phyloP scores from a whole-genome alignment of 1,139 yeast genomes.

The Suhomyces choctaworum region DNA sequence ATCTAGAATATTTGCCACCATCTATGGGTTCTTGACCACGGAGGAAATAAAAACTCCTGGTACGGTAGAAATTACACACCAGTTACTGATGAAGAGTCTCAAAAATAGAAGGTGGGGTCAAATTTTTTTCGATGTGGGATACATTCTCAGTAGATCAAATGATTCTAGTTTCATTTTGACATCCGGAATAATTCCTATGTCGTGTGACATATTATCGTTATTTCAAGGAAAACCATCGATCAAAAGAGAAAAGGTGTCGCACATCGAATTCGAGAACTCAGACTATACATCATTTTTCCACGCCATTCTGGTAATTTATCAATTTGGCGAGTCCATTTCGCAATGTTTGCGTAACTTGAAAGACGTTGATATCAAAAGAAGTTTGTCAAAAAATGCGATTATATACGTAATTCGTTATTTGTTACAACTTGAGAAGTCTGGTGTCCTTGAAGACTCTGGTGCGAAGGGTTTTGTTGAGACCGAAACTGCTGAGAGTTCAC shows the following conservation, averaged over 20 bases:
- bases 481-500: not conserved
- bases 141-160: constrained; percentile 69
- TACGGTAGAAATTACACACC: constrained; percentile 43
- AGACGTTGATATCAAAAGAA: constrained; percentile 20
- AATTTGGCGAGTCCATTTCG: constrained; percentile 59
- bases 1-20: constrained; percentile 63
- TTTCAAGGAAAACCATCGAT: constrained; percentile 83
- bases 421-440: constrained; percentile 27
- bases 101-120: constrained; percentile 85
- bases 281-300: constrained; percentile 83
- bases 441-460: constrained; percentile 9
- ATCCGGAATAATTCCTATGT: constrained; percentile 43
- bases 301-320: constrained; percentile 68
- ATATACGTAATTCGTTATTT: constrained; percentile 34
- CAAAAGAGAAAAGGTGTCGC: constrained; percentile 74
- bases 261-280: constrained; percentile 88
- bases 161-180: constrained; percentile 44
- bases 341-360: constrained; percentile 43
- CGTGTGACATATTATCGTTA: constrained; percentile 63
- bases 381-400: constrained; percentile 32
- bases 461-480: not conserved
- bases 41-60: constrained; percentile 54
- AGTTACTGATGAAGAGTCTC: constrained; percentile 49
- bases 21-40: constrained; percentile 63
- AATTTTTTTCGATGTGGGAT: constrained; percentile 80